Evolutionary conservation across 73 alveolate genomes (phyloP).

Genomic region (Durusdinium trenchii): DNA sequence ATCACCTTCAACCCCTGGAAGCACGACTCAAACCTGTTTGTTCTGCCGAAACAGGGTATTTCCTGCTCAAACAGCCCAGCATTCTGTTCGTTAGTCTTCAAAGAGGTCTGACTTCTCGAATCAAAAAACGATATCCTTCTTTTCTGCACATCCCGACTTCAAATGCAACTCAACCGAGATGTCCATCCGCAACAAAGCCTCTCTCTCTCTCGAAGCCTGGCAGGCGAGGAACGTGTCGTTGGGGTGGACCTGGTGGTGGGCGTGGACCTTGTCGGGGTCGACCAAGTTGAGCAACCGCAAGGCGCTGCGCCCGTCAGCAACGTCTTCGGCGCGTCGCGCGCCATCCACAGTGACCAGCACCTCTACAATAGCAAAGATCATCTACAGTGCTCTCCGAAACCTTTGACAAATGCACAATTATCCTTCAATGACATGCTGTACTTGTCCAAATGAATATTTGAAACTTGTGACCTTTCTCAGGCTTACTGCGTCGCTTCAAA

Average conservation of each 20-base stretch:
- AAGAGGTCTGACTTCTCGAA: background rate
- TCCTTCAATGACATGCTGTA: too few species aligned
- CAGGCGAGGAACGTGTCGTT: slow-evolving; percentile 54
- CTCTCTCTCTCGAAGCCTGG: background rate
- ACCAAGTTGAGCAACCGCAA: background rate
- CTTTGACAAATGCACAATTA: background rate
- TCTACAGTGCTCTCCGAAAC: background rate
- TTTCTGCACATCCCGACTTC: background rate
- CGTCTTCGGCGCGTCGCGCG: slow-evolving; percentile 62
- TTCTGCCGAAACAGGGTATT: too few species aligned
- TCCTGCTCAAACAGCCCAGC: too few species aligned
- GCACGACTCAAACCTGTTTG: too few species aligned
- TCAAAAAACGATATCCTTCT: background rate
- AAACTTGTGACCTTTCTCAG: too few species aligned
- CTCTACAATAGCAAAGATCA: background rate
- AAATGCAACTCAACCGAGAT: background rate
- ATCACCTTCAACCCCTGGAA: too few species aligned
- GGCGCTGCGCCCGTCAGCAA: background rate
- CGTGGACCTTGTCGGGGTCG: slow-evolving; percentile 59
- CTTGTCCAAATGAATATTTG: too few species aligned
- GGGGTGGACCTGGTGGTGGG: slow-evolving; percentile 48
- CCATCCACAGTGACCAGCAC: slow-evolving; percentile 93
- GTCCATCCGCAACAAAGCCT: background rate
- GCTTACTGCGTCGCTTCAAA: background rate
- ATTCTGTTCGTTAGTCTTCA: too few species aligned